phyloP scores from a whole-genome alignment of 2,329 filamentous ascomycete species.

The Trichoderma aggressivum region DNA sequence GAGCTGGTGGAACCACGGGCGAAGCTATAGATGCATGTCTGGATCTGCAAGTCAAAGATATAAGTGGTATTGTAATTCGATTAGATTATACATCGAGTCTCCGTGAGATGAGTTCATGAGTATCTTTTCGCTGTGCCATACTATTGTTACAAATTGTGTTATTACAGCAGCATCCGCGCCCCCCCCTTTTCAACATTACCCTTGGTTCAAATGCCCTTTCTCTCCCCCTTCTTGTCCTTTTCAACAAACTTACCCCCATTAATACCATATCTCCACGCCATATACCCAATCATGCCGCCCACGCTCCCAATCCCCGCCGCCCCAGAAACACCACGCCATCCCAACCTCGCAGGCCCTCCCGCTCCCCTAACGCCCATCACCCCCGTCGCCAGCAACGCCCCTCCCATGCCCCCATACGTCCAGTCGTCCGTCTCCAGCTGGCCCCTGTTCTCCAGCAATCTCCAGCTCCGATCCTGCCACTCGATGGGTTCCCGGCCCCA shows the following conservation, averaged over 20 bases:
- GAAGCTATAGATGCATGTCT: conserved; percentile 27
- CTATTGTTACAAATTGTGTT: background rate
- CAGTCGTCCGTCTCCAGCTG: conserved; percentile 58
- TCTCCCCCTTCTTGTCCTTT: conserved; percentile 23
- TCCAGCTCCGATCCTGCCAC: conserved; percentile 62
- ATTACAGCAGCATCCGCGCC: background rate
- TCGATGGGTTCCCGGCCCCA: conserved; percentile 55
- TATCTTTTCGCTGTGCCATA: background rate
- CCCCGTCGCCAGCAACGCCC: conserved; percentile 34
- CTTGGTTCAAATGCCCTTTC: conserved; percentile 8
- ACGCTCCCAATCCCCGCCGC: conserved; percentile 48
- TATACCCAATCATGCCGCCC: conserved; percentile 46
- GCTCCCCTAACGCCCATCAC: conserved; percentile 26
- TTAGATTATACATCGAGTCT: background rate
- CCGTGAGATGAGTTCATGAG: background rate
- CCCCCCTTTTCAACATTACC: background rate
- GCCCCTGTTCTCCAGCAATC: conserved; percentile 54
- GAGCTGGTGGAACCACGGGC: conserved; percentile 30
- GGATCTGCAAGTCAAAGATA: background rate
- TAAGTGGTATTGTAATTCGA: background rate
- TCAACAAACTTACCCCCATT: conserved; percentile 41
- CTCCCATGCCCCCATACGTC: conserved; percentile 44
- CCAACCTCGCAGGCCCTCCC: conserved; percentile 24
- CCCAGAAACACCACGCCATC: conserved; percentile 42
- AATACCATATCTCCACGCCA: conserved; percentile 49